phyloP scores from a whole-genome alignment of 345 rosid genomes.

The Ceriops tagal region DNA sequence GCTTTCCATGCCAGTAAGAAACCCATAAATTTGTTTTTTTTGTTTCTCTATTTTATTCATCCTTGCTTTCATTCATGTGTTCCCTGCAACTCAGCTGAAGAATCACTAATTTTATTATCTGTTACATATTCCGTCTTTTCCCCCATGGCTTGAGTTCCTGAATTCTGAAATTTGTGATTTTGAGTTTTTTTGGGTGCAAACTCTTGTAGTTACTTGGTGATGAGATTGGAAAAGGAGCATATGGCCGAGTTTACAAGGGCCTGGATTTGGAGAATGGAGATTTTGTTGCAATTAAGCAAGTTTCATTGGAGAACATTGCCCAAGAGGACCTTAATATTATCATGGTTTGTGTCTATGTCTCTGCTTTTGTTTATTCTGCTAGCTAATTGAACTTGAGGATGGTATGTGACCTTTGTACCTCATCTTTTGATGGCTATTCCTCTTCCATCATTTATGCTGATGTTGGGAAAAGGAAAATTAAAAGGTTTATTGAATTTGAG shows the following conservation, averaged over 20 bases:
- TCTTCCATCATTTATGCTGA: neutral
- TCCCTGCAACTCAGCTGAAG: neutral
- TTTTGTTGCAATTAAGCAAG: conserved; percentile 97
- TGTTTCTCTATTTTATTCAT: neutral
- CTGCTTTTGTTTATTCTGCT: neutral
- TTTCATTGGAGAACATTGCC: conserved; percentile 91
- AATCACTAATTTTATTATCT: neutral
- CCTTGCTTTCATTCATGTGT: neutral
- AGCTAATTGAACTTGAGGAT: neutral
- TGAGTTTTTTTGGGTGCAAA: neutral
- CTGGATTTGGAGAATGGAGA: conserved; percentile 99
- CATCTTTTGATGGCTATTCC: neutral
- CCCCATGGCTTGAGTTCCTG: neutral
- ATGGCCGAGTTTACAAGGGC: conserved; percentile 96
- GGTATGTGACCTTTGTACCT: neutral
- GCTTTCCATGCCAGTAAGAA: no score
- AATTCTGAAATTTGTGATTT: conserved; percentile 10
- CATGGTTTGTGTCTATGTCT: conserved; percentile 53
- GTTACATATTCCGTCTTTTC: neutral
- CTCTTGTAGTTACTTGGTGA: conserved; percentile 82
- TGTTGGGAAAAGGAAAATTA: no score
- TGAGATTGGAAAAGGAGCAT: conserved; percentile 99
- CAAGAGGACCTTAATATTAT: conserved; percentile 98
- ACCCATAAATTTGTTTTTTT: neutral
- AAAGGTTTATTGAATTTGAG: neutral